Base-by-base conservation (phyloP, 805 yeast genomes). In the Yamadazyma scolyti region DNA sequence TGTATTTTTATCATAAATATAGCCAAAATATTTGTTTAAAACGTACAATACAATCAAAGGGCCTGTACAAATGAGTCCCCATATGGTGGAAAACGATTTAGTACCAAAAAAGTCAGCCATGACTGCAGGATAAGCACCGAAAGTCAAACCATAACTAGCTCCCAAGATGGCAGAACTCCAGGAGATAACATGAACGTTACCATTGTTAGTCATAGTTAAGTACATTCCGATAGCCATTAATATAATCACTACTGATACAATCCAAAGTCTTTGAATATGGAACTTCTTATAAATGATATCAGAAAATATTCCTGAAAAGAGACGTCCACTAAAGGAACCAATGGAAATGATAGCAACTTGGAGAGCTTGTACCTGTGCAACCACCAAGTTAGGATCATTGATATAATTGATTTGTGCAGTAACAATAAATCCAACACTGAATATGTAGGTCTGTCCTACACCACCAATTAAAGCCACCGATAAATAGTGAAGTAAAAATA, bases 1-100 rank as follows among this genome's bases (percentile, higher is more conserved):
- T 2, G 61, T 43, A 20, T 68, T 64, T 4, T 53, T 54, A 41
- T 76, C 79, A 40, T 82, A 67, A 19, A 73, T 69, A 7, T 43
- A 34, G 1, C 86, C 87, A 42, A 83, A 71, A 28, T 67, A 59
- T 34, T 68, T 68, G 28, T 79, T 76, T 39, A 82, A 62, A 2
- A 64, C 30, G 43, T 73, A 75, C 23, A 82, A 69, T 0, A 73
- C 59, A 4, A 75, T 26, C 13, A 81, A 56, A 1, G 87, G 86
- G 6, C 89, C 89, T 0, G 87, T 77, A 15, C 88, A 79, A 10
- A 77, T 56, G 23, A 82, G 56, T 0, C 90, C 87, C 90, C 93
- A 83, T 1, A 80, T 68, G 0, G 89, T 80, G 14, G 87, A 77
- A 50, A 81, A 83, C 0, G 77, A 71, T 5, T 58, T 65, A 0